A percentile compares a stretch with the other conserved stretches of the same genome.
Evolutionary conservation across 2,329 filamentous ascomycete species (phyloP).

Genomic region (Phaeosphaeriaceae sp.): DNA sequence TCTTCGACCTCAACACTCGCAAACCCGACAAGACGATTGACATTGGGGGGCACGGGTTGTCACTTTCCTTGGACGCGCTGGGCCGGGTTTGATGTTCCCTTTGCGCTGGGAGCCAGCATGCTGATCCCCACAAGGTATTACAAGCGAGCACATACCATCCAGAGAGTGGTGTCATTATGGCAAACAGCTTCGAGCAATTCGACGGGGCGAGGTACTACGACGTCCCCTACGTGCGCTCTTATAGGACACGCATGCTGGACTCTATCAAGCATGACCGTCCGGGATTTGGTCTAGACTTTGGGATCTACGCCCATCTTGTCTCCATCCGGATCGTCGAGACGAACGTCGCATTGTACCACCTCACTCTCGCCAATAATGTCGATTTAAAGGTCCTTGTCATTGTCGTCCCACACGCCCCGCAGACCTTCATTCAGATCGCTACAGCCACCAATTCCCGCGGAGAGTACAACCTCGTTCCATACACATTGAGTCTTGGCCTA

Average conservation of each 20-base stretch:
- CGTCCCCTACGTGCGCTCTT: slow-evolving; percentile 11
- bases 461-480: neutral
- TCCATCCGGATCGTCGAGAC: slow-evolving; percentile 8
- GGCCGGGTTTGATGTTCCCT: slow-evolving; percentile 10
- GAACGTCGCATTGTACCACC: slow-evolving; percentile 7
- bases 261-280: slow-evolving; percentile 8
- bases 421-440: slow-evolving; percentile 7
- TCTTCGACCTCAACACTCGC: slow-evolving; percentile 10
- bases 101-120: neutral
- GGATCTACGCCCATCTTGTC: neutral
- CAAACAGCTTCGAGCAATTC: slow-evolving; percentile 13
- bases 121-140: slow-evolving; percentile 11
- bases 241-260: slow-evolving; percentile 17
- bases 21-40: slow-evolving; percentile 17
- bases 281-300: slow-evolving; percentile 16
- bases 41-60: slow-evolving; percentile 13
- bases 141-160: slow-evolving; percentile 20
- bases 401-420: slow-evolving; percentile 1
- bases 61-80: slow-evolving; percentile 13
- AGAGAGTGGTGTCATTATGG: slow-evolving; percentile 12
- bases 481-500: slow-evolving; percentile 2
- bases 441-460: slow-evolving; percentile 3
- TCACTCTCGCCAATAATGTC: slow-evolving; percentile 2
- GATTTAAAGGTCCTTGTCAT: slow-evolving; percentile 3
- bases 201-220: slow-evolving; percentile 14